Evolutionary conservation across 2,329 filamentous ascomycete genomes (phyloP).

Genomic region (Sporothrix phasma): DNA sequence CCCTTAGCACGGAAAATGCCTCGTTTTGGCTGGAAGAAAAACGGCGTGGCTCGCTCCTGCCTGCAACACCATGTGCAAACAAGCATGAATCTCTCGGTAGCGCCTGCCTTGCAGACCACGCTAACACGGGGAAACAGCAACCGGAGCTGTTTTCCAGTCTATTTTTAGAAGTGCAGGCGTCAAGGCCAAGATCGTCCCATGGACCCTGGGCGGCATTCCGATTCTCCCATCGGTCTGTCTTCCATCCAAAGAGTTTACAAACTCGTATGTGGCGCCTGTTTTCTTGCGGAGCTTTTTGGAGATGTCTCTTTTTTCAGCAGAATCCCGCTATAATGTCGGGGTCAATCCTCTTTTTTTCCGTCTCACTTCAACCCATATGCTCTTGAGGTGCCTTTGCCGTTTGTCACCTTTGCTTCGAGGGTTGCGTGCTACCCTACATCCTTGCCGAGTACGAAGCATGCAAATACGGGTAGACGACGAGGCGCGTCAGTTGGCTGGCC

Average conservation of each 20-base stretch:
- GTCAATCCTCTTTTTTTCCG: not conserved
- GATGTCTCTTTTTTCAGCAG: not conserved
- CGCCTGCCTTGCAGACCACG: not conserved
- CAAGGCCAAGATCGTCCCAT: not conserved
- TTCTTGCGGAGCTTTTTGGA: not conserved
- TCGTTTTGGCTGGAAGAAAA: not conserved
- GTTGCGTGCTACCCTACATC: not conserved
- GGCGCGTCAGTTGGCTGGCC: not conserved
- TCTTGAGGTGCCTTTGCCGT: not conserved
- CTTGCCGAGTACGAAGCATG: not conserved
- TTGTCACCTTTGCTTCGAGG: not conserved
- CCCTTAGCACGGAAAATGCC: conserved; percentile 3
- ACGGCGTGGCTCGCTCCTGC: not conserved
- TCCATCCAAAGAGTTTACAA: not conserved
- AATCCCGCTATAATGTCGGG: not conserved
- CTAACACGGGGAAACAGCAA: not conserved
- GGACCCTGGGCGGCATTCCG: not conserved
- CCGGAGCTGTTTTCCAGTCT: conserved; percentile 6
- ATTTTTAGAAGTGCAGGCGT: conserved; percentile 7
- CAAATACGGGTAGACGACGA: not conserved
- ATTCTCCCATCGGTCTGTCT: not conserved
- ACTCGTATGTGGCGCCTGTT: not conserved
- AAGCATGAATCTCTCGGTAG: not conserved
- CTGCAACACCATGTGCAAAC: not conserved
- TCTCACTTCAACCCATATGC: not conserved